phyloP scores from a whole-genome alignment of 2,329 filamentous ascomycete genomes.

The Aspergillus sp. region DNA sequence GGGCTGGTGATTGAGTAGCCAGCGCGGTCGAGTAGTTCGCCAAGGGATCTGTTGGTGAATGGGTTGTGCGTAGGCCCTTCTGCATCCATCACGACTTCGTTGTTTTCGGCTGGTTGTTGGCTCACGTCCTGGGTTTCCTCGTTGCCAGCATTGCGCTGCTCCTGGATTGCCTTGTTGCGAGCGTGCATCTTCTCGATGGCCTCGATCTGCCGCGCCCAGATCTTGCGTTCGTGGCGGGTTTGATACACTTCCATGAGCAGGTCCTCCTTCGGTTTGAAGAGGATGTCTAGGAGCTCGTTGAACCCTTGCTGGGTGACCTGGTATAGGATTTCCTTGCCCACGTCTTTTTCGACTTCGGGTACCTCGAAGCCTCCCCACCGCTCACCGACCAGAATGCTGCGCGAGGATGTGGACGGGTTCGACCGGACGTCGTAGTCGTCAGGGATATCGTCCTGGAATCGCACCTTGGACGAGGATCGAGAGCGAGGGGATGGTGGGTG shows the following conservation, averaged over 20 bases:
- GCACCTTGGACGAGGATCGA: constrained; percentile 74
- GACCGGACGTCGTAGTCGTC: constrained; percentile 68
- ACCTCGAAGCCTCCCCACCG: constrained; percentile 77
- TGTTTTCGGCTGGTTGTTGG: constrained; percentile 11
- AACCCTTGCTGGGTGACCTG: constrained; percentile 89
- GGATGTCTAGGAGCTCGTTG: constrained; percentile 83
- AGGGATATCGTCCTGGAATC: constrained; percentile 69
- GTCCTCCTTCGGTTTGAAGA: constrained; percentile 82
- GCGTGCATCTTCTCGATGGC: constrained; percentile 26
- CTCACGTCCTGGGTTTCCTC: constrained; percentile 2
- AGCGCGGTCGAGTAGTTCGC: constrained; percentile 43
- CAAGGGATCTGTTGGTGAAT: constrained; percentile 38
- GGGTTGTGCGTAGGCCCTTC: constrained; percentile 28
- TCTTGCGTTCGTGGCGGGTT: constrained; percentile 62
- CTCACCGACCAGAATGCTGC: constrained; percentile 64
- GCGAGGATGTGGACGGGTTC: constrained; percentile 70
- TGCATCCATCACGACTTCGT: constrained; percentile 28
- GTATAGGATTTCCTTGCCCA: constrained; percentile 84
- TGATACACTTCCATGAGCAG: constrained; percentile 66
- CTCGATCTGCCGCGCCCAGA: constrained; percentile 46
- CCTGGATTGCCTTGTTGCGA: constrained; percentile 18
- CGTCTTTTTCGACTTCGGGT: constrained; percentile 75
- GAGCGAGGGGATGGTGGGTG: constrained; percentile 55
- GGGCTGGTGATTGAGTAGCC: constrained; percentile 38
- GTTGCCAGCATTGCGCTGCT: constrained; percentile 16